These are phyloP conservation scores for Venturia asperata DNA, from an alignment of 2,329 filamentous ascomycete species.

Conservation along the genomic window DNA sequence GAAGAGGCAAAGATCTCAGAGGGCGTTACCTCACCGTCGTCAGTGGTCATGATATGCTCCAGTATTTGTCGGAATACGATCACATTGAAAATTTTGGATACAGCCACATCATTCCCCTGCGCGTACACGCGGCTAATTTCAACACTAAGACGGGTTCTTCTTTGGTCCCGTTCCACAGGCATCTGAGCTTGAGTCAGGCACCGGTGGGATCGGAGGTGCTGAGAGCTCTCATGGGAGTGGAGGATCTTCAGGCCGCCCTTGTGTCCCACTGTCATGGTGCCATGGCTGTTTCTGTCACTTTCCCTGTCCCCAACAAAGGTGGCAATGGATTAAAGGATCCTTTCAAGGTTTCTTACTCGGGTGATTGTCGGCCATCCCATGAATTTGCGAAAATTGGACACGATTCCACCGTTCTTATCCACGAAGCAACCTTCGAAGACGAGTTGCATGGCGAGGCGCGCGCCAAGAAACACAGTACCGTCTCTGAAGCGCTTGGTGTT, in stretches of 20 bases:
- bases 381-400: slow-evolving; percentile 64
- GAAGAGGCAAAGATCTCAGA: slow-evolving; percentile 21
- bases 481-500: slow-evolving; percentile 73
- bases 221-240: slow-evolving; percentile 49
- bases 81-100: slow-evolving; percentile 71
- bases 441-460: slow-evolving; percentile 69
- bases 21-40: slow-evolving; percentile 52
- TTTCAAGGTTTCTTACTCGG: slow-evolving; percentile 87
- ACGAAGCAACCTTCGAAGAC: slow-evolving; percentile 95
- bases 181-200: not conserved
- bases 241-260: slow-evolving; percentile 55
- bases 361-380: slow-evolving; percentile 77
- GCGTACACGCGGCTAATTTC: slow-evolving; percentile 30
- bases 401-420: slow-evolving; percentile 75
- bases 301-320: slow-evolving; percentile 51
- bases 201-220: not conserved
- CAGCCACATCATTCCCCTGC: slow-evolving; percentile 48
- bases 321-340: slow-evolving; percentile 21
- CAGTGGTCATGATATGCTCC: slow-evolving; percentile 63
- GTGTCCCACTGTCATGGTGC: slow-evolving; percentile 77
- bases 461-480: slow-evolving; percentile 87
- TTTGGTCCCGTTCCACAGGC: not conserved
- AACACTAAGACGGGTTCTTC: not conserved
- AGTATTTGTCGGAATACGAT: slow-evolving; percentile 73
- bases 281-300: slow-evolving; percentile 69